Conservation (phyloP, 2,329 filamentous ascomycete species). For the Diaporthe velutina region DNA sequence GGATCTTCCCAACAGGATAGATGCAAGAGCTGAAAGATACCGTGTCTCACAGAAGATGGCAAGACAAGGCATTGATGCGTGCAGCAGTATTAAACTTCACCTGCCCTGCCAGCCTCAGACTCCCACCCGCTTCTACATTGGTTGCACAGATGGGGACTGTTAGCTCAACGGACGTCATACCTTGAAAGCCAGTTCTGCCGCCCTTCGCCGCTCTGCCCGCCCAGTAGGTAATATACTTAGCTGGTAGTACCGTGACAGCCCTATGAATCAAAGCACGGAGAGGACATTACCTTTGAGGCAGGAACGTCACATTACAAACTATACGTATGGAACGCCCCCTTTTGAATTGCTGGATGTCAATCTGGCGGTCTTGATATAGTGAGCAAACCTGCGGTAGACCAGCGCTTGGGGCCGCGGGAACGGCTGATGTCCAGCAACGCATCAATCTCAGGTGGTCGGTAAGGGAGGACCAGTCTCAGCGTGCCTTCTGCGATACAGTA, state of each 20-base stretch:
- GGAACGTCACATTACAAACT: not conserved
- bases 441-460: not conserved
- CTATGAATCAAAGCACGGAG: not conserved
- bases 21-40: not conserved
- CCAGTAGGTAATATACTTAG: not conserved
- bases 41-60: slow-evolving; percentile 3
- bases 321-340: too few relatives aligned
- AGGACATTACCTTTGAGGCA: not conserved
- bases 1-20: not conserved
- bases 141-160: not conserved
- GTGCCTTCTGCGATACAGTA: not conserved
- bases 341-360: not conserved
- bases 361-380: not conserved
- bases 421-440: not conserved
- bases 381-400: not conserved
- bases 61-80: not conserved
- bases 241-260: not conserved
- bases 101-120: not conserved
- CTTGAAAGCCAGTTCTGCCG: slow-evolving; percentile 24
- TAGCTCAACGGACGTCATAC: slow-evolving; percentile 1
- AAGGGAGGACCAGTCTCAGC: not conserved
- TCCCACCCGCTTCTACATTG: not conserved
- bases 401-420: not conserved
- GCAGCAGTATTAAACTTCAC: not conserved
- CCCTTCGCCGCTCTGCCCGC: slow-evolving; percentile 3